These are phyloP conservation scores for Hypoxylon rubiginosum DNA, from an alignment of 2,329 filamentous ascomycete genomes.

Conservation along the genomic window DNA sequence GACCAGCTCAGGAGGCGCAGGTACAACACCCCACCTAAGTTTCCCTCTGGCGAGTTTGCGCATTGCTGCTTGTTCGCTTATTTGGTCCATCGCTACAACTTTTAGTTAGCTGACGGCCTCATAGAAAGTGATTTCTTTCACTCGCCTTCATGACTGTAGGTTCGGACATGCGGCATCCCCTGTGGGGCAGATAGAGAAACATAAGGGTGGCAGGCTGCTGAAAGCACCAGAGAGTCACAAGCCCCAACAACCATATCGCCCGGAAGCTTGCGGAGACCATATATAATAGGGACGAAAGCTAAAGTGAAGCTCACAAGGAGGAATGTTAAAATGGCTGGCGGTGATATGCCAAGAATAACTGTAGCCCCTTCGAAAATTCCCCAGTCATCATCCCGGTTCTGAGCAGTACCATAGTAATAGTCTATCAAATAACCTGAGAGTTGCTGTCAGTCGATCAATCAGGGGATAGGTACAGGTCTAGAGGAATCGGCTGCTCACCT, in stretches of 20 bases:
- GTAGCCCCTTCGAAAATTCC: neutral
- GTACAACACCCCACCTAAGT: conserved; percentile 14
- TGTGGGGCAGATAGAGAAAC: neutral
- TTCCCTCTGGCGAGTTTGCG: conserved; percentile 10
- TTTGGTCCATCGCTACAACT: neutral
- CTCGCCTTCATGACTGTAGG: neutral
- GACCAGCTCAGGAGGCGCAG: neutral
- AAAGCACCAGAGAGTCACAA: conserved; percentile 18
- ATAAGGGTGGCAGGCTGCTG: conserved; percentile 12
- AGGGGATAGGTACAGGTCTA: neutral
- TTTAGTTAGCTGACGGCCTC: too few species aligned
- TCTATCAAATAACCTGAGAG: neutral
- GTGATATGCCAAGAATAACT: conserved; percentile 10
- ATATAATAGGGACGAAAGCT: conserved; percentile 13
- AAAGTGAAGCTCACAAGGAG: conserved; percentile 1
- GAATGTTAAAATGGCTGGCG: conserved; percentile 5
- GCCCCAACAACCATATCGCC: conserved; percentile 12
- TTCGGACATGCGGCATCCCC: neutral
- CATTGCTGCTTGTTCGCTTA: neutral
- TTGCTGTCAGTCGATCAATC: neutral
- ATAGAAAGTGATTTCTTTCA: neutral
- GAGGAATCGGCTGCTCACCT: neutral
- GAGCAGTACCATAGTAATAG: too few species aligned
- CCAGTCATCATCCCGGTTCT: neutral
- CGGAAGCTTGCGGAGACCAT: conserved; percentile 5